Percentiles rank a stretch among this genome's conserved stretches.
These are phyloP conservation scores for Colletotrichum lentis DNA, from an alignment of 2,329 filamentous ascomycete species.

Conservation along the genomic window DNA sequence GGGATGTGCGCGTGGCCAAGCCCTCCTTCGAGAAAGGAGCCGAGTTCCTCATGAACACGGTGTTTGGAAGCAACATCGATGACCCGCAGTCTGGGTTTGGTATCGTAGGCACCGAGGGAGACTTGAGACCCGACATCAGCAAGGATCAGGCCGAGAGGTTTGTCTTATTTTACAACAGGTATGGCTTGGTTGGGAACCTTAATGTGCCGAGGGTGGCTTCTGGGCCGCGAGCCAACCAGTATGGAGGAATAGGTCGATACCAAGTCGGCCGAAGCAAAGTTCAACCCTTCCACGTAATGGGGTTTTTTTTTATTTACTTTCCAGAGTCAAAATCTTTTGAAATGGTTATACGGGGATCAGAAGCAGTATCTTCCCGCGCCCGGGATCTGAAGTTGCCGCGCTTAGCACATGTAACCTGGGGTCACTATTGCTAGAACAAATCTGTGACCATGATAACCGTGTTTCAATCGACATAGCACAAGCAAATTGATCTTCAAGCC, in stretches of 20 bases:
- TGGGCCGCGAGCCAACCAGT: conserved; percentile 8
- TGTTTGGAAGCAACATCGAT: neutral
- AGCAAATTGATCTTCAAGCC: too few species aligned
- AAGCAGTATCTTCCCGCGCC: too few species aligned
- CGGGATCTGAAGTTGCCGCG: too few species aligned
- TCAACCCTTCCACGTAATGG: too few species aligned
- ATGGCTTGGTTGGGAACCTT: conserved; percentile 5
- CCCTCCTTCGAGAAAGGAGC: neutral
- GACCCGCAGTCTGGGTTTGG: neutral
- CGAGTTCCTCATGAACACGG: neutral
- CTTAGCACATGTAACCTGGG: too few species aligned
- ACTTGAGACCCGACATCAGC: conserved; percentile 5
- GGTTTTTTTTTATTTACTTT: too few species aligned
- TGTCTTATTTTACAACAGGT: conserved; percentile 6
- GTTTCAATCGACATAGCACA: too few species aligned
- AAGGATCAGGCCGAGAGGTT: conserved; percentile 13
- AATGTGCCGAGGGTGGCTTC: conserved; percentile 8
- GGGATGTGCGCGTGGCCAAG: neutral
- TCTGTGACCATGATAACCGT: too few species aligned
- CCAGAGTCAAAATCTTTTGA: too few species aligned
- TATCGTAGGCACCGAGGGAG: neutral
- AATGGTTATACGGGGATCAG: too few species aligned
- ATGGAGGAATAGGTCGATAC: conserved; percentile 9
- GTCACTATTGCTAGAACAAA: too few species aligned
- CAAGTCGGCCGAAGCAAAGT: neutral